Evolutionary conservation across 176 grass and related monocot species (phyloP).

Genomic region (Zoysia japonica): DNA sequence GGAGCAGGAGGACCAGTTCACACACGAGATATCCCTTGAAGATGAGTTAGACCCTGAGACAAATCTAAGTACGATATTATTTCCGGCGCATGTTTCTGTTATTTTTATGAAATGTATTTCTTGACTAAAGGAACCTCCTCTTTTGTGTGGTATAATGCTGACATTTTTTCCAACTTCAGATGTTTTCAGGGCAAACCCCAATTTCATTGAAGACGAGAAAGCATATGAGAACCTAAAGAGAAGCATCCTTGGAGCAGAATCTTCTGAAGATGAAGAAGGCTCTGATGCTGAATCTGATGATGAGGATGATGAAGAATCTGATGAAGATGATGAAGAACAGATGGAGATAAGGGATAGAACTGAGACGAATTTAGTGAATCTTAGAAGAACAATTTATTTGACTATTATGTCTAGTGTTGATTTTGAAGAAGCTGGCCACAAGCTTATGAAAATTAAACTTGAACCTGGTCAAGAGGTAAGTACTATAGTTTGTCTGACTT

Average conservation of each 20-base stretch:
- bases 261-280: conserved; percentile 78
- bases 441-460: conserved; percentile 95
- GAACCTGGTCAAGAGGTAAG: conserved; percentile 98
- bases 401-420: conserved; percentile 99
- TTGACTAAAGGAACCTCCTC: neutral
- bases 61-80: conserved; percentile 63
- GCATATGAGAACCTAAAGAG: conserved; percentile 84
- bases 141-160: conserved; percentile 21
- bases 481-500: neutral
- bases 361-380: conserved; percentile 89
- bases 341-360: conserved; percentile 95
- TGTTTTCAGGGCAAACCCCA: conserved; percentile 81
- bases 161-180: conserved; percentile 55
- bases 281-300: conserved; percentile 71
- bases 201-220: conserved; percentile 89
- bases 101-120: conserved; percentile 14
- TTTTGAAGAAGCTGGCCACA: conserved; percentile 99
- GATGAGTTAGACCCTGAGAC: conserved; percentile 88
- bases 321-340: conserved; percentile 74
- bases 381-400: conserved; percentile 94
- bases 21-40: conserved; percentile 87
- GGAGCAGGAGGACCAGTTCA: conserved; percentile 94
- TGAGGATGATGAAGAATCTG: conserved; percentile 73
- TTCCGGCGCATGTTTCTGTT: conserved; percentile 16
- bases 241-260: conserved; percentile 75